A percentile compares a stretch with the other conserved stretches of the same genome.
Evolutionary conservation across 192 early-diverging fungal genomes (phyloP).

Genomic region (Lunasporangiospora selenospora): DNA sequence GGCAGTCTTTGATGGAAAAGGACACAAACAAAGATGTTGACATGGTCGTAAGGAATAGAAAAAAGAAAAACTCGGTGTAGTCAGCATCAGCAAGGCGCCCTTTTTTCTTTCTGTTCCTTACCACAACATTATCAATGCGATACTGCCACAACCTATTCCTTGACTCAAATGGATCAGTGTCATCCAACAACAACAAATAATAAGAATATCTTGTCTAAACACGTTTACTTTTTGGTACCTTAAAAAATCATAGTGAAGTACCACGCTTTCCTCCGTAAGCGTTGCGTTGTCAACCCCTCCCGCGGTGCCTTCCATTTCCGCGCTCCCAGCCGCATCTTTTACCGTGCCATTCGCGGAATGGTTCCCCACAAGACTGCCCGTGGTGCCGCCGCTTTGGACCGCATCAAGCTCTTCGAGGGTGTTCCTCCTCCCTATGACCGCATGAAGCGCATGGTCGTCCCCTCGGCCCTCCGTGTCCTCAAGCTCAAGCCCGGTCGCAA

Average conservation of each 20-base stretch:
- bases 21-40: no score
- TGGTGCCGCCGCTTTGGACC: conserved; percentile 95
- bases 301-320: conserved; percentile 99
- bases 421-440: conserved; percentile 97
- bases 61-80: no score
- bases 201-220: background rate
- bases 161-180: no score
- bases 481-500: conserved; percentile 97
- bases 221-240: conserved; percentile 9
- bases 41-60: no score
- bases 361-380: conserved; percentile 99
- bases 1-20: no score
- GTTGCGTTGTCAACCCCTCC: conserved; percentile 94
- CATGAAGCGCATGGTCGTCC: conserved; percentile 97
- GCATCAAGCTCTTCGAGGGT: conserved; percentile 99
- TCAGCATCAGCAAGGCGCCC: no score
- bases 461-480: conserved; percentile 96
- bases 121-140: no score
- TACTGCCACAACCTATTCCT: no score
- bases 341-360: conserved; percentile 98
- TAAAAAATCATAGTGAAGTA: conserved; percentile 77
- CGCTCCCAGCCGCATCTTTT: conserved; percentile 96
- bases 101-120: no score
- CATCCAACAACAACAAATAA: background rate
- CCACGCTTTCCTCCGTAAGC: conserved; percentile 97